Base-by-base conservation (phyloP, 495 filamentous ascomycete species). In the Penicillium cataractarum region DNA sequence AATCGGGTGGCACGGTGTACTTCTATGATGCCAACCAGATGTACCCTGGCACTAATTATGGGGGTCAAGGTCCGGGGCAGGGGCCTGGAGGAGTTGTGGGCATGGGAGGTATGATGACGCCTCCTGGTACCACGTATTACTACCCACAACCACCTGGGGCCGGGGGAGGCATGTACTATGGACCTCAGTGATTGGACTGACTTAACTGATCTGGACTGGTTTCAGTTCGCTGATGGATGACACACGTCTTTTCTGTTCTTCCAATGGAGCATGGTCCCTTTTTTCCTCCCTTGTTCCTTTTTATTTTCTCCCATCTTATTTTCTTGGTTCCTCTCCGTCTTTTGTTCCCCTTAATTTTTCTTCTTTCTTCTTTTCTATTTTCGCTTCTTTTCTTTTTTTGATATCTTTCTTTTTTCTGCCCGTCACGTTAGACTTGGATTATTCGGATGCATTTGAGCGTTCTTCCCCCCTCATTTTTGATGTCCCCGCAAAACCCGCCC, bases 1-100 rank as follows among this genome's bases (percentile, higher is more conserved):
- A 98, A 77, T 85, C 87, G 64, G 93, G 94, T 64, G 95, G 96
- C 50, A 97, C 93, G 80, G 92, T 97, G 4, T 98, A 97, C 74
- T 99, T 97, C 72, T 93, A 92, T 61, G 89, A 96, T 68, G 82
- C 90, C 32, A 82, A 87, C 10, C 90, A 95, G 72, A 78, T 92
- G 59, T 78, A 78, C 56, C 65, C 77, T 12, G 82, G 82, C 44
- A 70, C 83, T 9, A 82, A 86, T 60, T 73, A 66, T 46, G 74
- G 82, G 31, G 73, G 83, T 58, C 79, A 76, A 50, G 82, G 75
- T 63, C 78, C 78, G 58, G 86, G 66, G 44, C 79, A 57, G 81
- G 79, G 58, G 66, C 44, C 79, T 56, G 83, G 79, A 57, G 87
- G 84, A 17, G 83, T 88, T 55, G 84, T 89, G 50, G 89, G 84